Evolutionary conservation across 805 yeast species (phyloP), one percentile per base, ranked within the genome.

Genomic region (Lipomyces sp.): DNA sequence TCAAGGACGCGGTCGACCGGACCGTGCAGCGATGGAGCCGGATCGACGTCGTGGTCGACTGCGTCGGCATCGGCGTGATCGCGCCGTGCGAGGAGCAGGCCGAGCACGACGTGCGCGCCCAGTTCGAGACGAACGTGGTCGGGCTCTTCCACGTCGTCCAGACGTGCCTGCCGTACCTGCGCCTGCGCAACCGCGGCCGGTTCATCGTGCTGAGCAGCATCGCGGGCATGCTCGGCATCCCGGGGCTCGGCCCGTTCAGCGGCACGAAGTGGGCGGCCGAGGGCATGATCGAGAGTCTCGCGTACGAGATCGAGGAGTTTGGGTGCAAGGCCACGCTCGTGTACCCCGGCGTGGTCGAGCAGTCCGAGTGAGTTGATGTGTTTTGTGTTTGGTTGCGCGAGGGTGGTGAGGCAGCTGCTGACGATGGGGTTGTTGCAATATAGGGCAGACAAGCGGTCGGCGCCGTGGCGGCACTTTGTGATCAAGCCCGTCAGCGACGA

Each of bases 201-300:
- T 60, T 51, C 26, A 47, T 60, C 14, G 49, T 51, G 8, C 39
- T 60, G 11, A 50, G 55, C 23, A 59, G 63, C 21, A 43, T 61
- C 1, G 53, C 67, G 37, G 68, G 65, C 18, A 49, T 60, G 24
- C 45, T 59, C 26, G 68, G 67, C 3, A 61, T 61, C 6, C 69
- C 69, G 2, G 68, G 66, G 2, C 29, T 58, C 39, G 67, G 60
- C 6, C 61, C 65, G 23, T 60, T 61, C 34, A 45, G 63, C 14
- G 66, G 66, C 11, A 57, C 64, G 16, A 61, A 63, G 41, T 61
- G 68, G 61, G 70, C 70, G 3, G 41, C 54, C 7, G 70, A 66
- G 43, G 70, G 70, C 3, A 50, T 66, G 33, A 33, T 67, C 21
- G 69, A 65, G 47, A 51, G 65, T 16, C 49, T 64, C 28, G 58